Evolutionary conservation across 495 filamentous ascomycete genomes (phyloP).

Genomic region (Penicillium bovifimosum): DNA sequence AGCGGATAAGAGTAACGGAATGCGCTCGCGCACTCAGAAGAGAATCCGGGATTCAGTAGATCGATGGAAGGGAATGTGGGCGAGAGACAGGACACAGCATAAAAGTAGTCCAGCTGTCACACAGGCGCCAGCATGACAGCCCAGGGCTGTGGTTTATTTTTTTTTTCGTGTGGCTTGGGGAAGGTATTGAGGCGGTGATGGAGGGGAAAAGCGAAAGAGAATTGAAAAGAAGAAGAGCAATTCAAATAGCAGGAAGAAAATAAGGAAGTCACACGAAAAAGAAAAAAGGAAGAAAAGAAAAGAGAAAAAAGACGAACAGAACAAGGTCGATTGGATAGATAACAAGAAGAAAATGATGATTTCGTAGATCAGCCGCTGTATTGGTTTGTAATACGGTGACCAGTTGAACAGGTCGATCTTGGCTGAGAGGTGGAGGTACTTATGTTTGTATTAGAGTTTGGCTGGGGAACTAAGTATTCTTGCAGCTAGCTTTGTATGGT

Average conservation of each 20-base stretch:
- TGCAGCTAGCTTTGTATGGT: not conserved
- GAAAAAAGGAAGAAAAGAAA: conserved; percentile 8
- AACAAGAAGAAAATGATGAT: conserved; percentile 19
- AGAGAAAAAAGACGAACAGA: conserved; percentile 2
- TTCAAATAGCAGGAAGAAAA: not conserved
- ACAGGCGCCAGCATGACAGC: conserved; percentile 42
- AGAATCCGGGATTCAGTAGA: conserved; percentile 33
- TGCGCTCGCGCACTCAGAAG: conserved; percentile 34
- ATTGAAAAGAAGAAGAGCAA: conserved; percentile 8
- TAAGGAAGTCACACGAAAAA: not conserved
- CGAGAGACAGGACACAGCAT: conserved; percentile 41
- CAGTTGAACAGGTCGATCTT: conserved; percentile 2
- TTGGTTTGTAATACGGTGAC: conserved; percentile 9
- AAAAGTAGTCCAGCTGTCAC: conserved; percentile 41
- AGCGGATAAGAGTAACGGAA: conserved; percentile 27
- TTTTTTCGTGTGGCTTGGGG: conserved; percentile 13
- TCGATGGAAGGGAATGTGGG: conserved; percentile 38
- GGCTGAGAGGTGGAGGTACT: not conserved
- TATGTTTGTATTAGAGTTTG: not conserved
- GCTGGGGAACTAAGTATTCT: conserved; percentile 5
- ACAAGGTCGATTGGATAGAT: conserved; percentile 25
- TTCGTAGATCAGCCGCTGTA: conserved; percentile 22
- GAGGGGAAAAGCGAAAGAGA: conserved; percentile 14
- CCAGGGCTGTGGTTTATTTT: conserved; percentile 7
- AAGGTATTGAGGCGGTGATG: conserved; percentile 15